Evolutionary conservation across 2,329 filamentous ascomycete genomes (phyloP).

Genomic region (Aspergillus ustus): DNA sequence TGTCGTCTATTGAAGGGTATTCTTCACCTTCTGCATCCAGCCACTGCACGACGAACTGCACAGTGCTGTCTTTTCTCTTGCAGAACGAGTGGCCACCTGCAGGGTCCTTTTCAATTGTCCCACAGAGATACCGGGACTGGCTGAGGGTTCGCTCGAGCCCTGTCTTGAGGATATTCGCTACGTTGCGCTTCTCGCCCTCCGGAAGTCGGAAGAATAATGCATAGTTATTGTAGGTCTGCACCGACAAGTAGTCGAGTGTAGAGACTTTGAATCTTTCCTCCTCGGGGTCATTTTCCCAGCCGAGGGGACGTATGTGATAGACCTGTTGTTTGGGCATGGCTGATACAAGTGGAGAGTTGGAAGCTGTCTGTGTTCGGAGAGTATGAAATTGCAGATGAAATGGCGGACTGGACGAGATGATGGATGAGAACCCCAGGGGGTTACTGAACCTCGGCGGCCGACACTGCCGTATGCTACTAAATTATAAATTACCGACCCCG

Average conservation of each 20-base stretch:
- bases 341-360: not conserved
- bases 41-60: conserved; percentile 43
- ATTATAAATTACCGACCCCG: no score
- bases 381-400: no score
- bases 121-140: conserved; percentile 45
- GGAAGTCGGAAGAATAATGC: conserved; percentile 46
- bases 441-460: no score
- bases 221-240: conserved; percentile 44
- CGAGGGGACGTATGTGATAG: conserved; percentile 37
- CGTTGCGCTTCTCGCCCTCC: conserved; percentile 35
- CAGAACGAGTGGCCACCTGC: conserved; percentile 43
- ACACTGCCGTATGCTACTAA: no score
- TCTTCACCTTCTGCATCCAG: conserved; percentile 37
- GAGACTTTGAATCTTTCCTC: conserved; percentile 46
- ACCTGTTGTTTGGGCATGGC: conserved; percentile 36
- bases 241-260: conserved; percentile 42
- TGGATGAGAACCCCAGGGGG: no score
- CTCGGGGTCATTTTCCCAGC: conserved; percentile 45
- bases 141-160: conserved; percentile 45
- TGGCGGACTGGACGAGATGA: no score
- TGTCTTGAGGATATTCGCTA: conserved; percentile 33
- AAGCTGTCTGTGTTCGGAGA: no score
- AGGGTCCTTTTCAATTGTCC: conserved; percentile 47
- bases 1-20: conserved; percentile 46
- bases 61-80: conserved; percentile 41